Conservation (phyloP, 352 stramenopile species). For the Thalassiosira livingstoniorum region DNA sequence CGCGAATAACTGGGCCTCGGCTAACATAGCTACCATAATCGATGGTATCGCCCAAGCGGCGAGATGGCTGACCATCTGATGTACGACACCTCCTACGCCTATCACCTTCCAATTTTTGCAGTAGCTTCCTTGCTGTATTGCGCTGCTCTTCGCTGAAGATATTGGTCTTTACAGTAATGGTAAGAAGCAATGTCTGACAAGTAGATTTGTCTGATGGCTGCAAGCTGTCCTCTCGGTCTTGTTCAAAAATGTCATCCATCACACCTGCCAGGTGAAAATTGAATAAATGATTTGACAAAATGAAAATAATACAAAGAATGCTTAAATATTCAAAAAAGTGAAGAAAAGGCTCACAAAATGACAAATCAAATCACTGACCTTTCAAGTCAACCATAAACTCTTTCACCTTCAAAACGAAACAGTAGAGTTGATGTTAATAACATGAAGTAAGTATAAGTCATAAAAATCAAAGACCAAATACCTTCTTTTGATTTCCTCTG, state of each 20-base stretch:
- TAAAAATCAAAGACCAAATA: slow-evolving; percentile 6
- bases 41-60: slow-evolving; percentile 30
- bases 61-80: slow-evolving; percentile 37
- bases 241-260: slow-evolving; percentile 86
- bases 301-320: too few species aligned
- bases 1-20: slow-evolving; percentile 47
- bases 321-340: background rate
- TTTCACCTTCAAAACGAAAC: slow-evolving; percentile 55
- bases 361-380: background rate
- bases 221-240: slow-evolving; percentile 74
- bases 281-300: too few species aligned
- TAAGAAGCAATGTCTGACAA: slow-evolving; percentile 83
- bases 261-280: slow-evolving; percentile 78
- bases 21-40: slow-evolving; percentile 29
- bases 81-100: slow-evolving; percentile 77
- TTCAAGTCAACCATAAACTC: slow-evolving; percentile 86
- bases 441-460: background rate
- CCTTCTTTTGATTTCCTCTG: slow-evolving; percentile 61
- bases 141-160: slow-evolving; percentile 83
- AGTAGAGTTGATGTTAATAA: background rate
- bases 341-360: too few species aligned
- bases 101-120: slow-evolving; percentile 82
- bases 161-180: slow-evolving; percentile 83
- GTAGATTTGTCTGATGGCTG: slow-evolving; percentile 74
- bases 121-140: slow-evolving; percentile 66